A percentile compares a stretch with the other conserved stretches of the same genome.
Conservation (phyloP, 257 asterid genomes). For the Nicotiana tabacum region DNA sequence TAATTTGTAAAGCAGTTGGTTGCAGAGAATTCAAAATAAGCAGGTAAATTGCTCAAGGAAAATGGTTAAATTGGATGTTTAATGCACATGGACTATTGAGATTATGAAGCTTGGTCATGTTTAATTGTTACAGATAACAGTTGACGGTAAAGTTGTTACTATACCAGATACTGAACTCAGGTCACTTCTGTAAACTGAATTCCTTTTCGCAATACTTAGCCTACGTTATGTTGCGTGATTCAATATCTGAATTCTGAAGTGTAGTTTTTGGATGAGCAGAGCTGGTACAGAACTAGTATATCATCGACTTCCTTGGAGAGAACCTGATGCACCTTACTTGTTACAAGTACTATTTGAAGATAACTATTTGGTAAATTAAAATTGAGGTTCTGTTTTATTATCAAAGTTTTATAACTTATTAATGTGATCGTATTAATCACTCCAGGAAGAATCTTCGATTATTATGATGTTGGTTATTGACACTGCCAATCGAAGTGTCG, state of each 20-base stretch:
- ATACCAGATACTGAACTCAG: constrained; percentile 63
- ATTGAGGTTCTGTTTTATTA: constrained; percentile 1
- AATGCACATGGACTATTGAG: not conserved
- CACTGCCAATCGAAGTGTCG: not conserved
- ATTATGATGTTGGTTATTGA: not conserved
- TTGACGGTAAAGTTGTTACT: constrained; percentile 53
- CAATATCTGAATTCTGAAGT: not conserved
- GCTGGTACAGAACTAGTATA: constrained; percentile 58
- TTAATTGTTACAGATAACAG: constrained; percentile 46
- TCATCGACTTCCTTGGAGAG: constrained; percentile 92
- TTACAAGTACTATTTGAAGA: constrained; percentile 70
- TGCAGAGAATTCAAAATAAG: constrained; percentile 80
- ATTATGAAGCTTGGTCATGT: constrained; percentile 3
- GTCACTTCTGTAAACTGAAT: constrained; percentile 24
- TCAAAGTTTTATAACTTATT: not conserved
- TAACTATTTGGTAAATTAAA: constrained; percentile 54
- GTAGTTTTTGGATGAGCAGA: constrained; percentile 29
- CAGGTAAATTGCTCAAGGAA: constrained; percentile 25
- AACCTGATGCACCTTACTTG: constrained; percentile 81
- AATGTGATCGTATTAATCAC: not conserved
- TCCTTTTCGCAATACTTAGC: not conserved
- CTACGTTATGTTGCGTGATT: not conserved
- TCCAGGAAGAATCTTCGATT: not conserved
- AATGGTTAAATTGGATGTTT: not conserved
- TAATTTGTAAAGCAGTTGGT: constrained; percentile 66